These are phyloP conservation scores for Apium graveolens DNA, from an alignment of 129 eudicot genomes.

Conservation along the genomic window DNA sequence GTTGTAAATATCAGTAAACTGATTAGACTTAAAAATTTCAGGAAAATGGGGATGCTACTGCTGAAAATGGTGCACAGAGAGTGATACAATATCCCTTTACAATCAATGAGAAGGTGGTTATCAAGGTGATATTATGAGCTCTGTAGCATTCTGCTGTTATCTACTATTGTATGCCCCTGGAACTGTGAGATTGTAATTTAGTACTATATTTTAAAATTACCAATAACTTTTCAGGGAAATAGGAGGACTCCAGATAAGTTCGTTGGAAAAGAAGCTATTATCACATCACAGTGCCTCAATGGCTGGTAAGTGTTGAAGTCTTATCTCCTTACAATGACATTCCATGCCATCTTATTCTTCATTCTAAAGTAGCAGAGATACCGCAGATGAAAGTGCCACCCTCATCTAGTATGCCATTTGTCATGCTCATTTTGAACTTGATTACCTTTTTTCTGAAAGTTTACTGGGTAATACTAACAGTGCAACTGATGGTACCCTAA, in stretches of 20 bases:
- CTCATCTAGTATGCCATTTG: neutral
- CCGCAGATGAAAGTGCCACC: neutral
- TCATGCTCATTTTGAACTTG: neutral
- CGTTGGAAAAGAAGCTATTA: slow-evolving; percentile 95
- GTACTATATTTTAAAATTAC: neutral
- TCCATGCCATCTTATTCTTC: neutral
- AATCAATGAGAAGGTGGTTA: slow-evolving; percentile 81
- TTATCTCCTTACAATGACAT: neutral
- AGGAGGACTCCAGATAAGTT: slow-evolving; percentile 93
- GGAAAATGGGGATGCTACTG: slow-evolving; percentile 70
- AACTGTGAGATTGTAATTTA: neutral
- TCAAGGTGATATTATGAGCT: slow-evolving; percentile 44
- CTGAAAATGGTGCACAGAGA: slow-evolving; percentile 58
- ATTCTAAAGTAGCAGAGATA: neutral
- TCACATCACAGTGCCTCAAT: slow-evolving; percentile 88
- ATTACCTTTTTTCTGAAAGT: neutral
- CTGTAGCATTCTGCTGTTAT: slow-evolving; percentile 3
- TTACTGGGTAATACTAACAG: too few relatives aligned
- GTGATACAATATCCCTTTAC: slow-evolving; percentile 89
- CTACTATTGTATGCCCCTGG: neutral
- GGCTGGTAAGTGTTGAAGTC: slow-evolving; percentile 66
- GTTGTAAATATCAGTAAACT: slow-evolving; percentile 1
- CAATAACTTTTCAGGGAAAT: slow-evolving; percentile 67
- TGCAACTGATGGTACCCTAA: too few relatives aligned
- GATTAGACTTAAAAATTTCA: slow-evolving; percentile 19